A percentile compares a stretch with the other conserved stretches of the same genome.
Evolutionary conservation across 176 grass and related monocot species (phyloP).

Genomic region (Phoenix dactylifera): DNA sequence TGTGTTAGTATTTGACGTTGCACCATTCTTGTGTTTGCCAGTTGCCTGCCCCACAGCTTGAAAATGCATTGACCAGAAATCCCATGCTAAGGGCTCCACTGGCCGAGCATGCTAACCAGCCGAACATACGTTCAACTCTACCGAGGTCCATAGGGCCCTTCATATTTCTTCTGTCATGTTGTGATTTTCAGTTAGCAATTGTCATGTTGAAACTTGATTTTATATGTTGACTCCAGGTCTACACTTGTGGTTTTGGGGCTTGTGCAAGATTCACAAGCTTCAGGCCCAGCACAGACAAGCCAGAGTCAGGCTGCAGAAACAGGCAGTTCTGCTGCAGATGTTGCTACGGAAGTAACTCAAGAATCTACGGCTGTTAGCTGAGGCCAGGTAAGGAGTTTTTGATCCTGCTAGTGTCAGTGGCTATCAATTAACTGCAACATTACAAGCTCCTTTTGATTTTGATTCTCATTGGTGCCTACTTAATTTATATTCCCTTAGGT

Average conservation of each 20-base stretch:
- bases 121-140: slow-evolving; percentile 58
- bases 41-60: slow-evolving; percentile 93
- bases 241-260: slow-evolving; percentile 75
- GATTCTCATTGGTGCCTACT: too few species aligned
- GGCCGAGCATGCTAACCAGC: slow-evolving; percentile 77
- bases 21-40: slow-evolving; percentile 23
- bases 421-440: too few species aligned
- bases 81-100: slow-evolving; percentile 62
- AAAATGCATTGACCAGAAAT: slow-evolving; percentile 78
- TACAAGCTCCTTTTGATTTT: too few species aligned
- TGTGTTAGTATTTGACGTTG: not conserved
- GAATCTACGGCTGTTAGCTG: slow-evolving; percentile 49
- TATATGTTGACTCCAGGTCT: slow-evolving; percentile 38
- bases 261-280: slow-evolving; percentile 50
- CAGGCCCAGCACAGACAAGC: slow-evolving; percentile 37
- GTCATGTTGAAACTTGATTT: not conserved
- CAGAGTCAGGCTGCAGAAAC: slow-evolving; percentile 67
- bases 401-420: too few species aligned
- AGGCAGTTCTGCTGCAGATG: slow-evolving; percentile 70
- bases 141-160: slow-evolving; percentile 38
- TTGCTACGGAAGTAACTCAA: slow-evolving; percentile 42
- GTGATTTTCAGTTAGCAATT: too few species aligned
- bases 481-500: too few species aligned
- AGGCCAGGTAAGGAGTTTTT: not conserved
- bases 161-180: too few species aligned